phyloP scores from a whole-genome alignment of 257 asterid genomes.

The Solanum sitiens region DNA sequence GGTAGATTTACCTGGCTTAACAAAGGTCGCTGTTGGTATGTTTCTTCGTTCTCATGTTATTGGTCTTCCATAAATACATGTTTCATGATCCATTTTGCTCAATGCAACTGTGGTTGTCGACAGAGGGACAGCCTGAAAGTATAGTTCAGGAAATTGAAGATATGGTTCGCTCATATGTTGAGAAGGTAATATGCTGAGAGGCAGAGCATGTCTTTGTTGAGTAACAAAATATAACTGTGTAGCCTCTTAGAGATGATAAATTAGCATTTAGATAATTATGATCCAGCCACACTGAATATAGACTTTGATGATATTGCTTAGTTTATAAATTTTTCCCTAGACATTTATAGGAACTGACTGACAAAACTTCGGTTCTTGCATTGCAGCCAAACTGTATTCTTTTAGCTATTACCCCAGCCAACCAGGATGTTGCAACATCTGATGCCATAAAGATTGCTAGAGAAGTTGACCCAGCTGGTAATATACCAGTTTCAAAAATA shows the following conservation, averaged over 20 bases:
- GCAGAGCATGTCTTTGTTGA: background rate
- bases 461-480: constrained; percentile 42
- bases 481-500: background rate
- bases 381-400: constrained; percentile 35
- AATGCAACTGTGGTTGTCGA: background rate
- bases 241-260: background rate
- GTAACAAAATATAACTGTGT: background rate
- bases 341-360: background rate
- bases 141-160: constrained; percentile 32
- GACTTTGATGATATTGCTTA: background rate
- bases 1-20: constrained; percentile 40
- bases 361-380: background rate
- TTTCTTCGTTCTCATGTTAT: background rate
- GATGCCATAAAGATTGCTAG: constrained; percentile 38
- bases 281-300: background rate
- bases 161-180: constrained; percentile 33
- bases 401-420: constrained; percentile 40
- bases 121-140: constrained; percentile 39
- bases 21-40: constrained; percentile 44
- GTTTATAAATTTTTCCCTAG: background rate
- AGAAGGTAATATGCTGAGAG: constrained; percentile 19
- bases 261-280: background rate
- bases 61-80: background rate
- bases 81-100: background rate
- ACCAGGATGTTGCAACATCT: constrained; percentile 43